Conservation (phyloP, 345 rosid species). For the Citrus cavaleriei region DNA sequence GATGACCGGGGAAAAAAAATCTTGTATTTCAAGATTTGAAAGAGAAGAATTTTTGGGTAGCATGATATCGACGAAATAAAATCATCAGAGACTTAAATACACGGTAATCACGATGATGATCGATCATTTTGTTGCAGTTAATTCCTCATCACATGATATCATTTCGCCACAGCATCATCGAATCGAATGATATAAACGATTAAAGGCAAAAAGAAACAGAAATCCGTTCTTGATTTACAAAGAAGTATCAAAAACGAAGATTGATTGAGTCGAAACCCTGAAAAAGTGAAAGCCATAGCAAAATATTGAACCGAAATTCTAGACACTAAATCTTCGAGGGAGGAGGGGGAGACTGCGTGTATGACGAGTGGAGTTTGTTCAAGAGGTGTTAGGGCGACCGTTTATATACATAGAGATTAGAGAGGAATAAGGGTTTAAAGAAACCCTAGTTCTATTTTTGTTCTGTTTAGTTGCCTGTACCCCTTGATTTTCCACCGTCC, state of each 20-base stretch:
- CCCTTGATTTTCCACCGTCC: conserved; percentile 4
- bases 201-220: neutral
- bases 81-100: conserved; percentile 43
- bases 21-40: neutral
- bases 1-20: no score
- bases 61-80: neutral
- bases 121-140: conserved; percentile 42
- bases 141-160: conserved; percentile 23
- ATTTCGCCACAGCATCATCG: neutral
- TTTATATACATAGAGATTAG: neutral
- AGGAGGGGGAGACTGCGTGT: neutral
- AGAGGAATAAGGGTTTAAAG: neutral
- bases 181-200: neutral
- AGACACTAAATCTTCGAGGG: neutral
- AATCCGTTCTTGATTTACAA: neutral
- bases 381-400: neutral
- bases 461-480: neutral
- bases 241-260: neutral
- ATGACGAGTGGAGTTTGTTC: neutral
- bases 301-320: neutral
- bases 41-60: neutral
- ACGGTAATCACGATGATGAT: conserved; percentile 27
- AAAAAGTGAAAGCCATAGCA: no score
- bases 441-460: conserved; percentile 6
- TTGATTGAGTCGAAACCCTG: neutral